phyloP scores from a whole-genome alignment of 306 rosid species.

The Senna tora region DNA sequence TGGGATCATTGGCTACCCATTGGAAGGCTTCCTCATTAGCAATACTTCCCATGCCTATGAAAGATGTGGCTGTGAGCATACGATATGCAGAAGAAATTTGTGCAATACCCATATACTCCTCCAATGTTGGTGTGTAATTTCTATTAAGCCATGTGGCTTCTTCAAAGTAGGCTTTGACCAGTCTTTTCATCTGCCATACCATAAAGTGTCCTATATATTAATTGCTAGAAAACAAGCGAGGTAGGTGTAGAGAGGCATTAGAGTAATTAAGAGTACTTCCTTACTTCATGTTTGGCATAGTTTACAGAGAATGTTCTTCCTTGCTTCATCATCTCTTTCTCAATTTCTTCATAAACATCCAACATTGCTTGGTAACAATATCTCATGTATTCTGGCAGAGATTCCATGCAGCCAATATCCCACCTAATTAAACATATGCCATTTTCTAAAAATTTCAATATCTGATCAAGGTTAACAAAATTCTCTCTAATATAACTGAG shows the following conservation, averaged over 20 bases:
- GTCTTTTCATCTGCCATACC: neutral
- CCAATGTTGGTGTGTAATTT: constrained; percentile 23
- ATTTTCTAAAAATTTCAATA: too few species aligned
- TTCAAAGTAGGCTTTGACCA: neutral
- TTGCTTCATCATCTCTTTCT: constrained; percentile 20
- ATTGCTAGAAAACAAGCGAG: too few species aligned
- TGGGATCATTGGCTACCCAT: constrained; percentile 16
- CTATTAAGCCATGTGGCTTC: neutral
- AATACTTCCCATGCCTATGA: neutral
- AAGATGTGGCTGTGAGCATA: neutral
- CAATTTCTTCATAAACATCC: constrained; percentile 30
- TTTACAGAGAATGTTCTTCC: constrained; percentile 6
- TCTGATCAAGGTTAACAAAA: too few species aligned
- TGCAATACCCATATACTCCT: constrained; percentile 31
- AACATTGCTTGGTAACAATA: neutral
- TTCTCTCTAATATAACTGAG: too few species aligned
- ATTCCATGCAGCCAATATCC: neutral
- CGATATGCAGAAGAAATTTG: neutral
- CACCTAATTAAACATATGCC: neutral
- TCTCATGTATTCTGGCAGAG: neutral
- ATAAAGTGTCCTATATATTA: too few species aligned
- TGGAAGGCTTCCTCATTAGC: constrained; percentile 26
- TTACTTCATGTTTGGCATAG: constrained; percentile 38
- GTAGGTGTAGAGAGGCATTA: too few species aligned
- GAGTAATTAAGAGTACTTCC: neutral